Conservation (phyloP, 108 stramenopile species). For the Pseudonitzschia multiseries region DNA sequence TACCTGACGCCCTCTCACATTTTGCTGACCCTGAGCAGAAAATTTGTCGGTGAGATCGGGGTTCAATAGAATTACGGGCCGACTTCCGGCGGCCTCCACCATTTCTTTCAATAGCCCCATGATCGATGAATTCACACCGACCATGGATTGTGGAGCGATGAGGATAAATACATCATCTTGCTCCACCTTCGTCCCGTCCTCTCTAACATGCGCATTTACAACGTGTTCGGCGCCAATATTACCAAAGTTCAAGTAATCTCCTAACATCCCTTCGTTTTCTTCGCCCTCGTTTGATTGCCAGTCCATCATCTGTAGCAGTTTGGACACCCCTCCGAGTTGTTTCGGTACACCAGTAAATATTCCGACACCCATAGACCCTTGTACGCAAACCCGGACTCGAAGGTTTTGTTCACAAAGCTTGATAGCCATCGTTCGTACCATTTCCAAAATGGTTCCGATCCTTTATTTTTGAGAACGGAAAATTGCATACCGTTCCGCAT, state of each 20-base stretch:
- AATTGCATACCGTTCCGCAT: too few relatives aligned
- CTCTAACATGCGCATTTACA: slow-evolving; percentile 48
- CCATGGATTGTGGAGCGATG: slow-evolving; percentile 78
- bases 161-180: slow-evolving; percentile 85
- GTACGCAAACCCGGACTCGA: slow-evolving; percentile 80
- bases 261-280: slow-evolving; percentile 86
- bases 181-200: slow-evolving; percentile 36
- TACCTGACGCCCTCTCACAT: slow-evolving; percentile 72
- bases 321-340: slow-evolving; percentile 74
- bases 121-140: slow-evolving; percentile 76
- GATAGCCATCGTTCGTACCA: slow-evolving; percentile 70
- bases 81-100: slow-evolving; percentile 81
- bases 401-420: slow-evolving; percentile 77
- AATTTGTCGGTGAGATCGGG: slow-evolving; percentile 84
- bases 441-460: slow-evolving; percentile 81
- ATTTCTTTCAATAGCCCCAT: slow-evolving; percentile 66
- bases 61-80: slow-evolving; percentile 81
- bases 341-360: slow-evolving; percentile 86
- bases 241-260: slow-evolving; percentile 78
- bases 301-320: slow-evolving; percentile 82
- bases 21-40: slow-evolving; percentile 77
- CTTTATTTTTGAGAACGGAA: slow-evolving; percentile 15
- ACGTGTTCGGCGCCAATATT: slow-evolving; percentile 79
- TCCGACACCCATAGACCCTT: slow-evolving; percentile 84
- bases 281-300: slow-evolving; percentile 80